phyloP scores from a whole-genome alignment of 2,329 filamentous ascomycete genomes.

The Fusarium proliferatum region DNA sequence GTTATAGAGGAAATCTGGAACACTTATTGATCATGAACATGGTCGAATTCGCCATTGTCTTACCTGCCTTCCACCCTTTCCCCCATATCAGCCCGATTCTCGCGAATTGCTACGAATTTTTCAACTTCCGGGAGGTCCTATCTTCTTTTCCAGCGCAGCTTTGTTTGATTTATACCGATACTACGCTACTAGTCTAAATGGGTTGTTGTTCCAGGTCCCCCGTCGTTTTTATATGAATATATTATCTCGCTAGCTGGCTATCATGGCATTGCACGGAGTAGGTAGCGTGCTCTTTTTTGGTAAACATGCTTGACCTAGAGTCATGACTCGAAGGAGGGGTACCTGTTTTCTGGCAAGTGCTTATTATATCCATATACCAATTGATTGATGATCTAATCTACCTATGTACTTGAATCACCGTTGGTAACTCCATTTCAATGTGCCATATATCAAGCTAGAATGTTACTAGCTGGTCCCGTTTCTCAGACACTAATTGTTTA shows the following conservation, averaged over 20 bases:
- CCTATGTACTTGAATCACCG: not conserved
- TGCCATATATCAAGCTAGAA: no score
- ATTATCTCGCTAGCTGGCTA: slow-evolving; percentile 29
- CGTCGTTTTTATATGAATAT: not conserved
- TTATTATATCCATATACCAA: slow-evolving; percentile 14
- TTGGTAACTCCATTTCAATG: not conserved
- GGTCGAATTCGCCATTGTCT: not conserved
- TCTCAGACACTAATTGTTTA: not conserved
- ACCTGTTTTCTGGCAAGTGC: not conserved
- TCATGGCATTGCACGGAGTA: slow-evolving; percentile 34
- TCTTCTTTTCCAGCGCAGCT: slow-evolving; percentile 9
- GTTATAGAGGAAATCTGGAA: not conserved
- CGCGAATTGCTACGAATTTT: not conserved
- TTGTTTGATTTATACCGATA: not conserved
- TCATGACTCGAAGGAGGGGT: not conserved
- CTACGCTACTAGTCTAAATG: not conserved
- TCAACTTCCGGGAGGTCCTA: not conserved
- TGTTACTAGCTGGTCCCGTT: not conserved
- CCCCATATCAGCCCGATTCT: not conserved
- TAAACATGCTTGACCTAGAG: slow-evolving; percentile 5
- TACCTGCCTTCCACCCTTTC: not conserved
- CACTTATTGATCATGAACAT: not conserved
- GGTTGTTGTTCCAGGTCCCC: not conserved
- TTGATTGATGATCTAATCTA: not conserved
- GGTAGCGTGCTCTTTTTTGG: slow-evolving; percentile 19